These are phyloP conservation scores for Alternaria sp. DNA, from an alignment of 2,329 filamentous ascomycete species.

Conservation along the genomic window DNA sequence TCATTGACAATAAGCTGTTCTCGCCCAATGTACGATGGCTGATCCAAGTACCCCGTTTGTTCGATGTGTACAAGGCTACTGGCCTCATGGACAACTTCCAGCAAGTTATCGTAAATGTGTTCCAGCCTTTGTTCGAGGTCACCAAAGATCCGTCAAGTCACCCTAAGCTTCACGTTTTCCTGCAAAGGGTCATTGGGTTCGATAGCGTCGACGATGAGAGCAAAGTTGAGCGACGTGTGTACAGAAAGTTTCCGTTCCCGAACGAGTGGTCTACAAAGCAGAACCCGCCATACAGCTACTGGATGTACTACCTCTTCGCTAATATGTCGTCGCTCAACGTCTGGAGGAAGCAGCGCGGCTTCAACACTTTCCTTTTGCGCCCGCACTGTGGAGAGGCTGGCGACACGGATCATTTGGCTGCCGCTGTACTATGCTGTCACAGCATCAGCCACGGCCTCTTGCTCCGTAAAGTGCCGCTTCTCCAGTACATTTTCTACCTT, in stretches of 20 bases:
- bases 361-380: conserved; percentile 93
- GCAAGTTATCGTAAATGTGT: conserved; percentile 88
- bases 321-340: conserved; percentile 93
- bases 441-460: conserved; percentile 96
- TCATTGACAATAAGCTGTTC: conserved; percentile 97
- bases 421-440: conserved; percentile 90
- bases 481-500: conserved; percentile 98
- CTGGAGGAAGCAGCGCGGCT: conserved; percentile 88
- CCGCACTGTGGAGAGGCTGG: conserved; percentile 97
- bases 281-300: conserved; percentile 98
- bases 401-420: conserved; percentile 94
- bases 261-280: conserved; percentile 89
- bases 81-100: conserved; percentile 89
- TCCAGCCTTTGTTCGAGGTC: conserved; percentile 93
- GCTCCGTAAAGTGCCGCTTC: conserved; percentile 88
- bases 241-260: conserved; percentile 92
- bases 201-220: conserved; percentile 99
- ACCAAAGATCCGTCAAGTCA: conserved; percentile 87
- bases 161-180: conserved; percentile 91
- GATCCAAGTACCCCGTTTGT: conserved; percentile 92
- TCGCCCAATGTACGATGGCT: conserved; percentile 98
- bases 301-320: conserved; percentile 96
- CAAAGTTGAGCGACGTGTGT: conserved; percentile 93
- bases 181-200: conserved; percentile 95
- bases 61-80: conserved; percentile 92